These are phyloP conservation scores for Talaromyces sp. DNA, from an alignment of 2,329 filamentous ascomycete genomes.

Conservation along the genomic window DNA sequence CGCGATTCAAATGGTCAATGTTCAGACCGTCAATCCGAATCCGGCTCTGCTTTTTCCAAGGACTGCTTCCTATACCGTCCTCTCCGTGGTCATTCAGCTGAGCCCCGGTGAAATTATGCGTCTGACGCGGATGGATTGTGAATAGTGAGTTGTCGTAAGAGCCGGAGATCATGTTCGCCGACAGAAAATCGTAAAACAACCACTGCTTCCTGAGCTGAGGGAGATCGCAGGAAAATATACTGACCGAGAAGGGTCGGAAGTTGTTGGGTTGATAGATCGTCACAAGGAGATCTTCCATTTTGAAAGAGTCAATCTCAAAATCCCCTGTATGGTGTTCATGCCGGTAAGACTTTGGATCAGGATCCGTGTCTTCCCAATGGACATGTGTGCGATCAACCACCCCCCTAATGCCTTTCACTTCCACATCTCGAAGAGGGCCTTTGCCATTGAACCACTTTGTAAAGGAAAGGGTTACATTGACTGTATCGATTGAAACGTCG, in stretches of 20 bases:
- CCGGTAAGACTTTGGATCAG: conserved; percentile 81
- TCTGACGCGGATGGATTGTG: conserved; percentile 90
- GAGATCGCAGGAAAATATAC: conserved; percentile 92
- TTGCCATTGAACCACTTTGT: conserved; percentile 99
- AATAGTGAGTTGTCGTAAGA: conserved; percentile 94
- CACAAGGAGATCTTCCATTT: conserved; percentile 85
- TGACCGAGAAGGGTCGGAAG: conserved; percentile 92
- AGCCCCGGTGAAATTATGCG: conserved; percentile 69
- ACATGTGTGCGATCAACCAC: conserved; percentile 88
- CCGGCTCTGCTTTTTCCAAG: conserved; percentile 94
- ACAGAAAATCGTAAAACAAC: conserved; percentile 96
- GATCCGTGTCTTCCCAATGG: conserved; percentile 59
- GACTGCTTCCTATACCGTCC: conserved; percentile 59
- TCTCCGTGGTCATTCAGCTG: conserved; percentile 54
- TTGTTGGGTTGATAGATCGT: conserved; percentile 84
- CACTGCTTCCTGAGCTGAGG: conserved; percentile 91
- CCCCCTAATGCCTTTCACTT: conserved; percentile 87
- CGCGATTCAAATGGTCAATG: conserved; percentile 92
- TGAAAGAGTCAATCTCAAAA: conserved; percentile 96
- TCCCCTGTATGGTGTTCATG: conserved; percentile 86
- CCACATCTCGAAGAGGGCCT: conserved; percentile 83
- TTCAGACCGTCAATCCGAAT: conserved; percentile 88
- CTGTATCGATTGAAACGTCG: conserved; percentile 87
- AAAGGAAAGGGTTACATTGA: conserved; percentile 95
- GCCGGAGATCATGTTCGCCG: conserved; percentile 91